Evolutionary conservation across 371 early-diverging fungal species (phyloP), one percentile per base, ranked within the genome.

Genomic region (Apophysomyces variabilis): DNA sequence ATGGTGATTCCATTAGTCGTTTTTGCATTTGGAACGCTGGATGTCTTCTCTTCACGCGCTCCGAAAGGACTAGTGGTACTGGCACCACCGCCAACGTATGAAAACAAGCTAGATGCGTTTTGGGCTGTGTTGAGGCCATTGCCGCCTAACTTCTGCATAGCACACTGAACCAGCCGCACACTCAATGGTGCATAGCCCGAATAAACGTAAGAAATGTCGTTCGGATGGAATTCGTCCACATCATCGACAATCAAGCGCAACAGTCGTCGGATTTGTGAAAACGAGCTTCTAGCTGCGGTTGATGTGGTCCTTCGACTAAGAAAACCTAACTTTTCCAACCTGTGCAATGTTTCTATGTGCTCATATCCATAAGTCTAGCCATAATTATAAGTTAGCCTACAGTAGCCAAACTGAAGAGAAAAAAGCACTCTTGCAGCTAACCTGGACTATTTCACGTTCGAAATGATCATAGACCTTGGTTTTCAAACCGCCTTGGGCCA

Each of bases 131-230:
- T 72, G 18, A 38, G 46, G 18, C 66, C 62, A 14, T 57, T 58
- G 3, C 32, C 32, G 3, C 73, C 70, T 21, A 73, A 43, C 21
- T 77, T 81, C 62, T 80, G 76, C 69, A 87, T 68, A n/a, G 94
- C 92, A 60, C 88, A 87, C 71, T 98, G 95, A n/a, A 97, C 85
- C 38, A 97, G 77, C 46, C 99, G 90, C 7, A 95, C 88, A 36
- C 89, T 89, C 36, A 96, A 62, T 4, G 99, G 98, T 1, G 96
- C 98, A 73, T 93, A 97, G 4, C 99, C 99, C 0, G 94, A 93
- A 69, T 95, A 96, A 14, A 96, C 96, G 67, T 95, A 97, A 0
- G 95, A 88, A 0, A 95, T 87, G 76, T 97, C 98, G 46, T 90
- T 89, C 0, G 96, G 95, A 44, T 90, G 85, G 38, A 88, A 85